Evolutionary conservation across 345 rosid species (phyloP).

Genomic region (Excoecaria agallocha): DNA sequence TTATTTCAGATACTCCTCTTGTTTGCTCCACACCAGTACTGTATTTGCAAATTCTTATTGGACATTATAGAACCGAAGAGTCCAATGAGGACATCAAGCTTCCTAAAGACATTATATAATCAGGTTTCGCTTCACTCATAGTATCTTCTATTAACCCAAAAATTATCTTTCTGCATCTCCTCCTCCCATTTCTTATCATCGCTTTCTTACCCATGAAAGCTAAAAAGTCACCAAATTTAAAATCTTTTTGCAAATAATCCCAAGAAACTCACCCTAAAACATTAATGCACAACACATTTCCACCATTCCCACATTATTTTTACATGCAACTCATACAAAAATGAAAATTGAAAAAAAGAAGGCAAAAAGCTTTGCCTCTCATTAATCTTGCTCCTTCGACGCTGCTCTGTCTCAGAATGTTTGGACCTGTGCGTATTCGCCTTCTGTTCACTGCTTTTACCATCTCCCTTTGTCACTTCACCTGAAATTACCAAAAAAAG

Average conservation of each 20-base stretch:
- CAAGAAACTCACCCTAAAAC: neutral
- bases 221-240: neutral
- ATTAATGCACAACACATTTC: neutral
- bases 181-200: neutral
- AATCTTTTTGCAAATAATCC: neutral
- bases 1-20: no score
- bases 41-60: neutral
- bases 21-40: neutral
- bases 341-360: neutral
- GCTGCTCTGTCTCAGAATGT: constrained; percentile 91
- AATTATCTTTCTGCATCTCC: neutral
- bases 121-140: neutral
- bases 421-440: constrained; percentile 46
- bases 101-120: neutral
- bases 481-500: constrained; percentile 17
- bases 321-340: neutral
- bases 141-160: neutral
- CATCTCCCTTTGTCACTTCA: constrained; percentile 36
- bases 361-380: constrained; percentile 51
- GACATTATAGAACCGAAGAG: no score
- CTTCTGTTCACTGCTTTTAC: constrained; percentile 42
- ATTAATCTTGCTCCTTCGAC: constrained; percentile 81
- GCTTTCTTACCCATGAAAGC: neutral
- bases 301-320: neutral
- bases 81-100: neutral